These are phyloP conservation scores for Coelastrella sp. DNA, from an alignment of 139 green algal genomes.

Conservation along the genomic window DNA sequence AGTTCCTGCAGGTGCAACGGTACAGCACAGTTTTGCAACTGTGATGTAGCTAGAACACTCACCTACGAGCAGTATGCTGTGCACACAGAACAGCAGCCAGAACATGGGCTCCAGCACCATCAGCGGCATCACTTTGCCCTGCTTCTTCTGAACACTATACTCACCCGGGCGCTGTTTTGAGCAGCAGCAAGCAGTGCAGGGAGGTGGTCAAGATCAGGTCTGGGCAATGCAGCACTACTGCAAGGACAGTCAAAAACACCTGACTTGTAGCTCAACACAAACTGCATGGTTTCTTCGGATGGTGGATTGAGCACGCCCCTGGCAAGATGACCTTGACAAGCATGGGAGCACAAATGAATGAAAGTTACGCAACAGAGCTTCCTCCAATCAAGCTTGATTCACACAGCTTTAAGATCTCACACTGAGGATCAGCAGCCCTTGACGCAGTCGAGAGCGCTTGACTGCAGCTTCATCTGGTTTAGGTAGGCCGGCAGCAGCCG, in stretches of 20 bases:
- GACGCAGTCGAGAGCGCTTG: neutral
- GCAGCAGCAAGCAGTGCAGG: neutral
- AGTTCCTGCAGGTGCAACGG: no score
- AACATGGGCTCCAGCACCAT: slow-evolving; percentile 38
- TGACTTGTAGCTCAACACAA: no score
- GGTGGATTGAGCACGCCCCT: no score
- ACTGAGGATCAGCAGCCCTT: slow-evolving; percentile 15
- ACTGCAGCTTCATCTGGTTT: neutral
- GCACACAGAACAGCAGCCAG: slow-evolving; percentile 27
- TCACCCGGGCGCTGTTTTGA: neutral
- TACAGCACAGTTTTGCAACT: neutral
- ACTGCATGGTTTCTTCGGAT: no score
- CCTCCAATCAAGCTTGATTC: no score
- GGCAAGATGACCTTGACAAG: no score
- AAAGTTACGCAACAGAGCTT: neutral
- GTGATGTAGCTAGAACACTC: neutral
- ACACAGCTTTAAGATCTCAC: no score
- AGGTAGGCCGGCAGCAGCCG: neutral
- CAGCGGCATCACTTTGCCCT: neutral
- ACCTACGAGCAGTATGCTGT: neutral
- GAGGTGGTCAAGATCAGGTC: neutral
- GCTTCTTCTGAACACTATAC: neutral
- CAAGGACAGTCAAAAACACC: neutral
- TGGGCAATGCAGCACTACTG: neutral
- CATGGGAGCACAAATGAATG: no score